A percentile compares a stretch with the other conserved stretches of the same genome.
Evolutionary conservation across 2,329 filamentous ascomycete genomes (phyloP).

Genomic region (Ophiognomonia clavigignenti-juglandacearum): DNA sequence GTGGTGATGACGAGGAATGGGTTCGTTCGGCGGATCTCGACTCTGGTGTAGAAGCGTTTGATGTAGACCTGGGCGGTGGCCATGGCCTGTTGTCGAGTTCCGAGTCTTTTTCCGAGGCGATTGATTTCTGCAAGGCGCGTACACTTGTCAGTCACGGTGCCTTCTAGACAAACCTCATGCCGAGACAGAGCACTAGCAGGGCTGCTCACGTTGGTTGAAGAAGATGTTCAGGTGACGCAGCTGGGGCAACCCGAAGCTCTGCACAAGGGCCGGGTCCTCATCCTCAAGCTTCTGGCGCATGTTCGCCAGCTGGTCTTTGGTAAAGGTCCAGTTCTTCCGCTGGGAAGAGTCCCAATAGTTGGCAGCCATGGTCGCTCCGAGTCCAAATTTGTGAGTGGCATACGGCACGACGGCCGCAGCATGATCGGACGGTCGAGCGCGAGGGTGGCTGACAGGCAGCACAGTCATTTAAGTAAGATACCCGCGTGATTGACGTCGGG

Average conservation of each 20-base stretch:
- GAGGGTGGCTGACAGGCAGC: too few species aligned
- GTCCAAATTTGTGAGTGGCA: constrained; percentile 16
- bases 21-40: constrained; percentile 89
- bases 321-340: constrained; percentile 84
- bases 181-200: too few species aligned
- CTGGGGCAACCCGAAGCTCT: constrained; percentile 78
- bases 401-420: constrained; percentile 7
- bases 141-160: too few species aligned
- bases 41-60: constrained; percentile 85
- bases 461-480: too few species aligned
- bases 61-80: constrained; percentile 94
- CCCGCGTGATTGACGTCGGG: not conserved
- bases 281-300: constrained; percentile 74
- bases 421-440: not conserved
- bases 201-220: constrained; percentile 74
- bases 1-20: constrained; percentile 92
- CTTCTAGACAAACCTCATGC: too few species aligned
- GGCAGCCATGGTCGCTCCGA: constrained; percentile 64
- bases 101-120: constrained; percentile 78
- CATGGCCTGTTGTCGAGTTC: constrained; percentile 82
- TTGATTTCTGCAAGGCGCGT: constrained; percentile 56
- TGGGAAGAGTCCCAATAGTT: constrained; percentile 98
- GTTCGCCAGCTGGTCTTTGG: constrained; percentile 71
- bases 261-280: constrained; percentile 67
- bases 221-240: constrained; percentile 81